Base-by-base conservation (phyloP, 352 stramenopile genomes). In the Aphanomyces invadans region DNA sequence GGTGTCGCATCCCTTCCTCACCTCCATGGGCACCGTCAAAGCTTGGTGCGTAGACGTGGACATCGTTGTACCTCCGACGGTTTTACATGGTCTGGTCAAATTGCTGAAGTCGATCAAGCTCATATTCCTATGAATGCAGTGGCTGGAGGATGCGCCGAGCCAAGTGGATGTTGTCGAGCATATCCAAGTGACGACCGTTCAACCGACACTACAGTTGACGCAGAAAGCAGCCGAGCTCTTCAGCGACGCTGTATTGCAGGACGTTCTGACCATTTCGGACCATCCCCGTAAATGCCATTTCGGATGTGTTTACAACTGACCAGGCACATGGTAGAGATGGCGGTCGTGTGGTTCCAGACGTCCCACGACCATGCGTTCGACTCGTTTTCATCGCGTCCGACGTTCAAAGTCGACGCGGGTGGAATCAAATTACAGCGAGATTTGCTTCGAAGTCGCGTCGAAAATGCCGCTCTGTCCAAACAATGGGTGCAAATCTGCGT, bases 181-280 rank as follows among this genome's bases (percentile, higher is more conserved):
- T n/a, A 36, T 57, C 25, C 17, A 57, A 57, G 49, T 57, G 49
- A 38, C 25, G 1, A 29, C 21, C 12, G 4, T 52, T 9, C 12
- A n/a, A 9, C 12, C 44, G 12, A n/a, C 12, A 21, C 23, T 25
- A 21, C 21, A n/a, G 44, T 52, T 25, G 44, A 52, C 44, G 7
- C 12, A 15, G 12, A 57, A 57, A 17, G 25, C 49, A n/a, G 4
- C 29, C 49, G 49, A 57, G 49, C 11, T 57, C 7, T 57, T 57
- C 49, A 57, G 49, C 29, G 49, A 57, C 49, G 49, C 49, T 32
- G 49, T 57, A 7, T 32, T 57, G 17, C 49, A 57, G 36, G 49
- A 57, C 29, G 4, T n/a, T 11, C 23, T 57, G 7, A 33, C 15
- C 36, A n/a, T 57, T 10, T 9, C 5, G 29, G 49, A 57, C 25